Conservation (phyloP, 164 flowering plant genomes). For the Dillenia suffruticosa region DNA sequence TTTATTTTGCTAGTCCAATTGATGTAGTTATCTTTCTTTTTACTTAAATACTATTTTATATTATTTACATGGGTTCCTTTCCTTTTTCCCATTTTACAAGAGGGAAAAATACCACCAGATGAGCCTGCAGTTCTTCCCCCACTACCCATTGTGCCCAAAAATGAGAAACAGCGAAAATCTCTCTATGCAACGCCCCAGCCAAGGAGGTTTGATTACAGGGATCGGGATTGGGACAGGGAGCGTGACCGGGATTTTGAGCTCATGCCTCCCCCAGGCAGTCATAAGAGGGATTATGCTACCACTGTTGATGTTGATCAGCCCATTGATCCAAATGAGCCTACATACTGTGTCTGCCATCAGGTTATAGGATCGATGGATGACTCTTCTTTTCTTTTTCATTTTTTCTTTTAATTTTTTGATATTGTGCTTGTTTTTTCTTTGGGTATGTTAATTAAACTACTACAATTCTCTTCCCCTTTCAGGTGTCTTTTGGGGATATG, state of each 20-base stretch:
- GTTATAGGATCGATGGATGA: conserved; percentile 23
- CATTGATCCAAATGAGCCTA: conserved; percentile 98
- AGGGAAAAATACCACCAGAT: conserved; percentile 84
- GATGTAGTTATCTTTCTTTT: too few species aligned
- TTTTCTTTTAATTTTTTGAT: background rate
- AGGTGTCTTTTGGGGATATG: conserved; percentile 99
- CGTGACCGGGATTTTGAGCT: conserved; percentile 96
- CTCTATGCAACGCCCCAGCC: conserved; percentile 68
- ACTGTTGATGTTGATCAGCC: conserved; percentile 86
- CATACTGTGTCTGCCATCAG: conserved; percentile 97
- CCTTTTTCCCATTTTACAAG: conserved; percentile 23
- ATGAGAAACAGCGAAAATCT: conserved; percentile 54
- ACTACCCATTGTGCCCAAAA: conserved; percentile 67
- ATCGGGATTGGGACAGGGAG: conserved; percentile 89
- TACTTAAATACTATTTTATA: too few species aligned
- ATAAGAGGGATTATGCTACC: conserved; percentile 61
- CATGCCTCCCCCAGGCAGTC: conserved; percentile 99
- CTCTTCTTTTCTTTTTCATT: background rate
- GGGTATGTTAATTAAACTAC: conserved; percentile 1
- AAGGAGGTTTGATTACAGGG: conserved; percentile 66
- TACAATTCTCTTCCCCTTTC: conserved; percentile 10
- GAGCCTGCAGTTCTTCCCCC: conserved; percentile 95
- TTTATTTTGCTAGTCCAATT: too few species aligned
- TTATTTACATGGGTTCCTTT: too few species aligned
- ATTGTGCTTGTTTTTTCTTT: background rate